These are phyloP conservation scores for Wallemia hederae DNA, from an alignment of 1,284 basidiomycete genomes.

Conservation along the genomic window DNA sequence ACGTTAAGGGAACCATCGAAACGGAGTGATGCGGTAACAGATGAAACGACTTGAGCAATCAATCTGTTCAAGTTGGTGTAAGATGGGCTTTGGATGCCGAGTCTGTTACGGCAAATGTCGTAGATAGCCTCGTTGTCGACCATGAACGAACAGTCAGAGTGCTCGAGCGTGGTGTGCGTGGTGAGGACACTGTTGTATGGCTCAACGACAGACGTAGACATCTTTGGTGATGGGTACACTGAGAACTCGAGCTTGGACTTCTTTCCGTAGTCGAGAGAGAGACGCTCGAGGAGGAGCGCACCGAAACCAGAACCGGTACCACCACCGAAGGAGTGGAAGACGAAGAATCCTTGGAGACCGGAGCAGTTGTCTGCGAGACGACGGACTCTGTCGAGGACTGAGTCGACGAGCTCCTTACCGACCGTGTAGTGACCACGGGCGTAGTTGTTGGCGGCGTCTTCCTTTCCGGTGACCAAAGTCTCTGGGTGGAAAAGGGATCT, in stretches of 20 bases:
- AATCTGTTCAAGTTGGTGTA: conserved; percentile 88
- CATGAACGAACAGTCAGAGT: conserved; percentile 99
- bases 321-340: conserved; percentile 99
- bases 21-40: conserved; percentile 82
- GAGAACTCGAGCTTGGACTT: conserved; percentile 99
- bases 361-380: conserved; percentile 91
- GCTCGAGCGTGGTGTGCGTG: conserved; percentile 95
- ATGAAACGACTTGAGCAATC: conserved; percentile 94
- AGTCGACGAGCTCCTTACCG: conserved; percentile 70
- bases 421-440: conserved; percentile 95
- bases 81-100: conserved; percentile 58
- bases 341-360: conserved; percentile 97
- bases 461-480: conserved; percentile 94
- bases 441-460: conserved; percentile 99
- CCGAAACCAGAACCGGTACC: conserved; percentile 99
- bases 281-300: conserved; percentile 77
- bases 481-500: conserved; percentile 93
- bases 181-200: conserved; percentile 98
- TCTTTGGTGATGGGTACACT: conserved; percentile 80
- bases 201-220: conserved; percentile 91
- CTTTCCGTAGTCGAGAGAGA: conserved; percentile 94
- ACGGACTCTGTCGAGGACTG: conserved; percentile 84
- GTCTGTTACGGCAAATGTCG: conserved; percentile 92
- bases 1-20: conserved; percentile 97
- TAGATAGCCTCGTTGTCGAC: conserved; percentile 90